phyloP scores from a whole-genome alignment of 129 eudicot genomes.

The Smallanthus sonchifolius region DNA sequence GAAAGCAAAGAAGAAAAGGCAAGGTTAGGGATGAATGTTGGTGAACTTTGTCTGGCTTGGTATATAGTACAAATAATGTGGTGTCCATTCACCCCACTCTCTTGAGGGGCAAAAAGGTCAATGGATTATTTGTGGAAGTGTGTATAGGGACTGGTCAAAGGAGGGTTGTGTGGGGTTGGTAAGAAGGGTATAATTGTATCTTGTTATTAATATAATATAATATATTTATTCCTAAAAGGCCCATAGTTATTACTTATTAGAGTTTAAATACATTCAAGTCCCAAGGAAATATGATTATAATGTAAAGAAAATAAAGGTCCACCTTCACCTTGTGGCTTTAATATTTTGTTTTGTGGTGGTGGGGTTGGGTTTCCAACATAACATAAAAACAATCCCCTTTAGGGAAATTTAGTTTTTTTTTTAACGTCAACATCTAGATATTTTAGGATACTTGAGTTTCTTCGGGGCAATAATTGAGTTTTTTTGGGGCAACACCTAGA shows the following conservation, averaged over 20 bases:
- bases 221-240: constrained; percentile 16
- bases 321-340: neutral
- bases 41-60: constrained; percentile 16
- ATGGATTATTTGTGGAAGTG: neutral
- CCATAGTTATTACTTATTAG: constrained; percentile 15
- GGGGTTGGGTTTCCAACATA: constrained; percentile 5
- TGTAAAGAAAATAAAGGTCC: constrained; percentile 18
- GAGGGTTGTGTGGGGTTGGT: constrained; percentile 18
- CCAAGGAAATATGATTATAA: constrained; percentile 17
- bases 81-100: constrained; percentile 26
- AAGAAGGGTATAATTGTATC: constrained; percentile 17
- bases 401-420: constrained; percentile 14
- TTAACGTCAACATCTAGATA: no score
- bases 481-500: no score
- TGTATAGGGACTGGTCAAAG: constrained; percentile 23
- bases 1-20: constrained; percentile 9
- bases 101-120: constrained; percentile 22
- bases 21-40: constrained; percentile 21
- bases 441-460: no score
- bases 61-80: constrained; percentile 20
- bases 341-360: constrained; percentile 5
- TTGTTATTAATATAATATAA: neutral
- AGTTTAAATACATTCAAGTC: constrained; percentile 9
- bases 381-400: constrained; percentile 11
- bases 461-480: no score